phyloP scores from a whole-genome alignment of 352 stramenopile species.

The Globisporangium middletonii region DNA sequence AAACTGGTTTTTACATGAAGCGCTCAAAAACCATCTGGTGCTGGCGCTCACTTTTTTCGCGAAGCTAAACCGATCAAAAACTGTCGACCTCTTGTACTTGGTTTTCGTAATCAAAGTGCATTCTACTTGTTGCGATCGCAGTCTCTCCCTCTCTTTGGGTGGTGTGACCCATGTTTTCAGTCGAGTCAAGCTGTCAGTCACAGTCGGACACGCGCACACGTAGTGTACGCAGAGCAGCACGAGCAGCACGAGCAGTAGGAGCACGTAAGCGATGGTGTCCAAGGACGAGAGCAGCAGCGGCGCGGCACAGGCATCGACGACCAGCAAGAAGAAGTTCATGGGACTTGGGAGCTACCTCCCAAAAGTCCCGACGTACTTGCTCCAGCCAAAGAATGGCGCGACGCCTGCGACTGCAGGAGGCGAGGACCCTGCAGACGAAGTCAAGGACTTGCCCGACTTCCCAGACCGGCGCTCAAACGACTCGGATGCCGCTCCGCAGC shows the following conservation, averaged over 20 bases:
- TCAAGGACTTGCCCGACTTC: conserved; percentile 41
- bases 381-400: conserved; percentile 26
- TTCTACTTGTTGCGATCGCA: too few relatives aligned
- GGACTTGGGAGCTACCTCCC: conserved; percentile 52
- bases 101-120: too few relatives aligned
- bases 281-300: conserved; percentile 25
- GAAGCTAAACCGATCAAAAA: too few relatives aligned
- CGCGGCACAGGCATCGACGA: conserved; percentile 2
- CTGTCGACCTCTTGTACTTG: too few relatives aligned
- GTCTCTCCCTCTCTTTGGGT: too few relatives aligned
- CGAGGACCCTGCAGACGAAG: conserved; percentile 22
- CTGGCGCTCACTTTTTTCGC: too few relatives aligned
- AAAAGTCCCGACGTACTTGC: conserved; percentile 45
- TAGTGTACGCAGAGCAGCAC: background rate
- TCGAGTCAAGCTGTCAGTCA: background rate
- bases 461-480: conserved; percentile 9
- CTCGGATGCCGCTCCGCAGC: background rate
- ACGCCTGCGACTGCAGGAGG: background rate
- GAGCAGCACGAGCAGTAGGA: conserved; percentile 3
- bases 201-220: background rate
- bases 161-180: too few relatives aligned
- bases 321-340: conserved; percentile 38
- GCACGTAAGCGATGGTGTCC: conserved; percentile 29
- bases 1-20: too few relatives aligned
- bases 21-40: too few relatives aligned